These are phyloP conservation scores for Cercophora newfieldiana DNA, from an alignment of 495 filamentous ascomycete genomes.

Conservation along the genomic window DNA sequence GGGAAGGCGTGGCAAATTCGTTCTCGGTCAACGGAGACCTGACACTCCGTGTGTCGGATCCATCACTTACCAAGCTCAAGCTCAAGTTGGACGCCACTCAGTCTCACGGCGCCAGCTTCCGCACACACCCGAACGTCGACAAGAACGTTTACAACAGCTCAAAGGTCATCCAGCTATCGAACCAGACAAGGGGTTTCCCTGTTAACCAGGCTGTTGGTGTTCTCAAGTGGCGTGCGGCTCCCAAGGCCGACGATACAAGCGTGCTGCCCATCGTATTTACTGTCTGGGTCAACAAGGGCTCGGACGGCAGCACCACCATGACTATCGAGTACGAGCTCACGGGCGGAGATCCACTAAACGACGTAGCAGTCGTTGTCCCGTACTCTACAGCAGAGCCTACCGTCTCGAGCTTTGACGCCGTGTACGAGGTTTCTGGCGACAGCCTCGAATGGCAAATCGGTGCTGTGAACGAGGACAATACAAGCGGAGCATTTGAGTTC, in stretches of 20 bases:
- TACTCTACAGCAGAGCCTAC: conserved; percentile 78
- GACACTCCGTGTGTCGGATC: conserved; percentile 82
- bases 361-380: conserved; percentile 84
- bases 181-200: conserved; percentile 81
- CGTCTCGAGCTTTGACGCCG: conserved; percentile 89
- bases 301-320: conserved; percentile 73
- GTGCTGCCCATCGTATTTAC: conserved; percentile 88
- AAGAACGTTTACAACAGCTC: conserved; percentile 74
- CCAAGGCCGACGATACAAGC: conserved; percentile 69
- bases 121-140: conserved; percentile 94
- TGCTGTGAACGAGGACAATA: conserved; percentile 73
- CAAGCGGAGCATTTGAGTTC: conserved; percentile 87
- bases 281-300: conserved; percentile 90
- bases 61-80: conserved; percentile 82
- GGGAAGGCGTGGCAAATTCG: conserved; percentile 79
- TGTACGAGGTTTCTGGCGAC: conserved; percentile 92
- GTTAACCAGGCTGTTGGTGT: conserved; percentile 87
- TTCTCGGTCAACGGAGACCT: conserved; percentile 90
- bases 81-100: conserved; percentile 73
- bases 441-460: conserved; percentile 92
- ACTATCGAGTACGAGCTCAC: conserved; percentile 94
- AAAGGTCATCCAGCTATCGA: conserved; percentile 81
- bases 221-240: conserved; percentile 79
- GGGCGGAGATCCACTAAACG: conserved; percentile 68
- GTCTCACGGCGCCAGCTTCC: conserved; percentile 79